Base-by-base conservation (phyloP, 2,329 filamentous ascomycete genomes). In the Lecanicillium sp. region DNA sequence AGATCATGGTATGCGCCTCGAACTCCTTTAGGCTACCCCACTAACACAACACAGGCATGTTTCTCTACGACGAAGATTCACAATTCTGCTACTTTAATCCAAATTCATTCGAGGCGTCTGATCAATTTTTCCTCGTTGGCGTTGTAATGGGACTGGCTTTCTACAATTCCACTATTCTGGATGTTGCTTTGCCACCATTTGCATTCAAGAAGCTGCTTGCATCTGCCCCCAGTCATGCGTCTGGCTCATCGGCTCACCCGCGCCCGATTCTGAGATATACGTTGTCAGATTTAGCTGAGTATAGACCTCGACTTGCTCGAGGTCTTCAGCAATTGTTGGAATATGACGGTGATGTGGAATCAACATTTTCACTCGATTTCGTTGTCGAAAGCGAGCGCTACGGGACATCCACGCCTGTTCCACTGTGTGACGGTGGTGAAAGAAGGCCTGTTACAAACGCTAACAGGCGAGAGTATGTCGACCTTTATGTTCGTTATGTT, bases 41-140 rank as follows among this genome's bases (percentile, higher is more conserved):
- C 47, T 49, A 18, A 51, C 40, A 11, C 25, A 32, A 32, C 37
- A 3, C 35, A 89, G 86, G 87, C n/a, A 78, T 95, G 60, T 95
- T 95, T 56, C 67, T 84, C 7, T 95, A 94, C 58, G 89, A 95
- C 45, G 86, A 94, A 37, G 87, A 95, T 51, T 94, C 88, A 3
- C 76, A 78, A 33, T 87, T 84, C 54, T 95, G 89, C 62, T 95
- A 95, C 59, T 95, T 95, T 65, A 95, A 95, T 55, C 84, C 88
- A 0, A 78, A 82, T 54, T 86, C 85, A 13, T 88, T 95, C 50
- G 89, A 95, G 57, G 89, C 85, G 0, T 89, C 86, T 1, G 87
- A 95, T 53, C 87, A 94, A 48, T 95, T 85, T 59, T 94, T 92
- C 55, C 71, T 95, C 16, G 84, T 95, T 19, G 89, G 89, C 1